These are phyloP conservation scores for Nelumbo lutea DNA, from an alignment of 164 flowering plant species.

Conservation along the genomic window DNA sequence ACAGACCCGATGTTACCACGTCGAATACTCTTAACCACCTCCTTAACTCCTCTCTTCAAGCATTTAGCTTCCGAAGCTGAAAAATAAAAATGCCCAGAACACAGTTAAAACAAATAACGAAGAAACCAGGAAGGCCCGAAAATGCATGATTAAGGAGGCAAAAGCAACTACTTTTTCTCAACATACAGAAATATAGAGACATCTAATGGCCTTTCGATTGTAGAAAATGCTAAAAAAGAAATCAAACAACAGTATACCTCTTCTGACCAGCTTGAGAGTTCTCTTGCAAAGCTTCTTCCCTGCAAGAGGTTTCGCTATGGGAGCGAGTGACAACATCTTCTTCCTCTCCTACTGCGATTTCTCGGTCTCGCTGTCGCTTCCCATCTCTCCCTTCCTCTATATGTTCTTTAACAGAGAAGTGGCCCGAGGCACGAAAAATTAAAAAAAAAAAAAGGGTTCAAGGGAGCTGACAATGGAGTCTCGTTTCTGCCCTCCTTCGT, in stretches of 20 bases:
- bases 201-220: no score
- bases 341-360: slow-evolving; percentile 66
- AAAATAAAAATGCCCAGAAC: background rate
- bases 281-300: slow-evolving; percentile 81
- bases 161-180: no score
- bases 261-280: slow-evolving; percentile 81
- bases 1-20: slow-evolving; percentile 85
- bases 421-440: no score
- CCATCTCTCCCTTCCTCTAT: slow-evolving; percentile 32
- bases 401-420: background rate
- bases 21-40: slow-evolving; percentile 86
- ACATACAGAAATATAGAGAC: no score
- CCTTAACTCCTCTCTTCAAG: slow-evolving; percentile 94
- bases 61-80: slow-evolving; percentile 87
- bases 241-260: slow-evolving; percentile 33
- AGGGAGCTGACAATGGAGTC: no score
- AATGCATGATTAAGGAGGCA: no score
- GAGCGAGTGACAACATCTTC: slow-evolving; percentile 54
- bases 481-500: no score
- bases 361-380: slow-evolving; percentile 79
- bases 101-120: background rate
- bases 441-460: no score
- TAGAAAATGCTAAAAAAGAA: no score
- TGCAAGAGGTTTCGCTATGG: slow-evolving; percentile 90
- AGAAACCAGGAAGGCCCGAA: background rate